These are phyloP conservation scores for Syzygium malaccense DNA, from an alignment of 441 rosid species.

Conservation along the genomic window DNA sequence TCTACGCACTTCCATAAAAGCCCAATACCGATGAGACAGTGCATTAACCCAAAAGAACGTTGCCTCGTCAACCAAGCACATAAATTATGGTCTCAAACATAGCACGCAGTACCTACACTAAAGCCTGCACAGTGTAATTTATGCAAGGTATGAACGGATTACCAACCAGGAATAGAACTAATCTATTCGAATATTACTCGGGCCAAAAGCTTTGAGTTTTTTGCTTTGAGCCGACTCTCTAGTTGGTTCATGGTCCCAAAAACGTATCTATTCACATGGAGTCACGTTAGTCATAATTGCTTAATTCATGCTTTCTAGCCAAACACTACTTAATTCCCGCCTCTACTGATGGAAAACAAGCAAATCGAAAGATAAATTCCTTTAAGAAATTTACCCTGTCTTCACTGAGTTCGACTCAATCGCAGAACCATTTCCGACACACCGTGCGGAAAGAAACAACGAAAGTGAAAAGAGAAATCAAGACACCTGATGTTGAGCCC, in stretches of 20 bases:
- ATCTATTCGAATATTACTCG: not conserved
- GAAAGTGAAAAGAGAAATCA: not conserved
- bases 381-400: not conserved
- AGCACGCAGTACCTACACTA: not conserved
- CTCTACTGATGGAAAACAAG: not conserved
- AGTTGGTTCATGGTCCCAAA: too few species aligned
- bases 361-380: not conserved
- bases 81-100: not conserved
- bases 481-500: constrained; percentile 60
- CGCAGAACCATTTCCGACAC: not conserved
- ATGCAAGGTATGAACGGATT: not conserved
- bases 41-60: not conserved
- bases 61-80: not conserved
- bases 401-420: not conserved
- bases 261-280: not conserved
- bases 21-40: not conserved
- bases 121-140: not conserved
- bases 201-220: not conserved
- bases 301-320: not conserved
- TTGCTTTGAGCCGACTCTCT: not conserved
- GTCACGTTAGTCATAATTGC: not conserved
- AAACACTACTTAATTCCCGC: too few species aligned
- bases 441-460: not conserved
- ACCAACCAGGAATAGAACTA: not conserved
- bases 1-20: too few species aligned